A percentile compares a stretch with the other conserved stretches of the same genome.
Evolutionary conservation across 176 grass and related monocot species (phyloP).

Genomic region (Tillandsia leiboldiana): DNA sequence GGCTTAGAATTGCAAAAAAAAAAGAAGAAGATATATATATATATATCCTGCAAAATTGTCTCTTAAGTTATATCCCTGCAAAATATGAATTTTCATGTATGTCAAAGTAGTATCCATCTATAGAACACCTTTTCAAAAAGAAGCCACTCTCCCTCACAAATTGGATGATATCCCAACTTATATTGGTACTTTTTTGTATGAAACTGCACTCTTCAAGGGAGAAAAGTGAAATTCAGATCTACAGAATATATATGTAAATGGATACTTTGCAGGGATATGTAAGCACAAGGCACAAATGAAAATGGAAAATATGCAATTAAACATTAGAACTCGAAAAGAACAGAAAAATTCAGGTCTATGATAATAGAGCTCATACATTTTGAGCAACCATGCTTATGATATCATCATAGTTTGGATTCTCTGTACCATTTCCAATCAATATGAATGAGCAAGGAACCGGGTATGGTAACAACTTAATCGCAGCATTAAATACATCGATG

Average conservation of each 20-base stretch:
- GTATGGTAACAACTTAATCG: constrained; percentile 59
- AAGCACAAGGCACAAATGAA: background rate
- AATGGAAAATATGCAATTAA: background rate
- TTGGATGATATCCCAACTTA: too few relatives aligned
- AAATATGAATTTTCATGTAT: background rate
- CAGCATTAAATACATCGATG: constrained; percentile 65
- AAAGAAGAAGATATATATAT: too few relatives aligned
- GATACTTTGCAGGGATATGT: too few relatives aligned
- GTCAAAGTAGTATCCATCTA: too few relatives aligned
- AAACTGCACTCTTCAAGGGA: too few relatives aligned
- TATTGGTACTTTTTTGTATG: too few relatives aligned
- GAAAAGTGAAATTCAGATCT: too few relatives aligned
- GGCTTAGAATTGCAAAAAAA: background rate
- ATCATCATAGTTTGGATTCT: constrained; percentile 50
- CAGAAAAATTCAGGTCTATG: constrained; percentile 14
- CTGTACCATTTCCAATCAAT: constrained; percentile 45
- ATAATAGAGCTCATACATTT: constrained; percentile 42
- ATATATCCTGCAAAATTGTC: too few relatives aligned
- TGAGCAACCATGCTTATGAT: constrained; percentile 50
- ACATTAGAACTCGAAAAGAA: constrained; percentile 12
- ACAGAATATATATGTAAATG: too few relatives aligned
- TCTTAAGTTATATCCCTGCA: background rate
- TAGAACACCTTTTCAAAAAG: too few relatives aligned
- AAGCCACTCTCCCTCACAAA: too few relatives aligned
- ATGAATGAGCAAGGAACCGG: constrained; percentile 61